These are phyloP conservation scores for Sambucus nigra DNA, from an alignment of 129 eudicot species.

Conservation along the genomic window DNA sequence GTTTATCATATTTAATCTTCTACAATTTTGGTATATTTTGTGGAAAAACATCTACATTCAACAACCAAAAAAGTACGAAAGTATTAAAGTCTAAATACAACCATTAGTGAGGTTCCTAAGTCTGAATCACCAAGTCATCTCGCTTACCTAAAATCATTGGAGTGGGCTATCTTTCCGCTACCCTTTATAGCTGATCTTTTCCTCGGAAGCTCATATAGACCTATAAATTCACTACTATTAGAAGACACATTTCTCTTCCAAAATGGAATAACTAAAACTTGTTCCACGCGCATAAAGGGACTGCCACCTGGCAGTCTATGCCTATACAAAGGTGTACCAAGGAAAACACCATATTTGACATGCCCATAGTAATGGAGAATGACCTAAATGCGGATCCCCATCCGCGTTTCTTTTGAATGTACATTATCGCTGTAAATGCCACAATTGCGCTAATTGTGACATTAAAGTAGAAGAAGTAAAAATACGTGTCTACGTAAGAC, in stretches of 20 bases:
- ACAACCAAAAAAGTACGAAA: background rate
- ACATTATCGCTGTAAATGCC: conserved; percentile 78
- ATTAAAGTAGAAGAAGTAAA: conserved; percentile 77
- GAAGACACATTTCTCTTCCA: conserved; percentile 66
- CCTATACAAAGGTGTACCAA: conserved; percentile 73
- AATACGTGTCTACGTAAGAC: conserved; percentile 62
- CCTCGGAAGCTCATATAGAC: conserved; percentile 78
- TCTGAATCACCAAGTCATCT: too few relatives aligned
- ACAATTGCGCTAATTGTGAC: conserved; percentile 84
- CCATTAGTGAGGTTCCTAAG: background rate
- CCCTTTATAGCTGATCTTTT: conserved; percentile 81
- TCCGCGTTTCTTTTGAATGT: conserved; percentile 67
- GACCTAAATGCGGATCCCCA: conserved; percentile 91
- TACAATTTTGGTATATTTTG: too few relatives aligned
- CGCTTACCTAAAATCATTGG: conserved; percentile 82
- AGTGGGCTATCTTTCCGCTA: conserved; percentile 64
- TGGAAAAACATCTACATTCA: too few relatives aligned
- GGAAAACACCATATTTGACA: conserved; percentile 67
- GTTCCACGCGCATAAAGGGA: conserved; percentile 90
- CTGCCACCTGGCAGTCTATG: conserved; percentile 90
- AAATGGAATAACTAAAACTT: conserved; percentile 80
- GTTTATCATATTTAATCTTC: too few relatives aligned
- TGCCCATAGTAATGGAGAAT: conserved; percentile 70
- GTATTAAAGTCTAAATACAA: too few relatives aligned
- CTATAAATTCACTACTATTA: conserved; percentile 51